Conservation (phyloP, 2,329 filamentous ascomycete species). For the Stemphylium lycopersici region DNA sequence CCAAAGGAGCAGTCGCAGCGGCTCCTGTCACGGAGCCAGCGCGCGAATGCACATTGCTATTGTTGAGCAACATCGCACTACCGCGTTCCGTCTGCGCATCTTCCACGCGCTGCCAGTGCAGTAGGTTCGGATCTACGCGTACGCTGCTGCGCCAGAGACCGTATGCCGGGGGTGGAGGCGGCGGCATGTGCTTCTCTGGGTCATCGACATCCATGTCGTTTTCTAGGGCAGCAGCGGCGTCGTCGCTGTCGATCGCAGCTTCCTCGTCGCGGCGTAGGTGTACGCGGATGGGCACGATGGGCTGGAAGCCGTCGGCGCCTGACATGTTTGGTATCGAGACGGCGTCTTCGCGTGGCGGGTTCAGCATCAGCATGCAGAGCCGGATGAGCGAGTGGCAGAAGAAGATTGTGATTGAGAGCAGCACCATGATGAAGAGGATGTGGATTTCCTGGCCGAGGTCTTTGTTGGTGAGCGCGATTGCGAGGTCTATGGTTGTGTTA, state of each 20-base stretch:
- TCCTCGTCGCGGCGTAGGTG: conserved; percentile 78
- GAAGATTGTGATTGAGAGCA: conserved; percentile 75
- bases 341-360: conserved; percentile 42
- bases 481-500: conserved; percentile 64
- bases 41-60: not conserved
- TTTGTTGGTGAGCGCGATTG: conserved; percentile 70
- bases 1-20: not conserved
- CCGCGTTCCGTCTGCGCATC: not conserved
- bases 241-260: conserved; percentile 58
- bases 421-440: conserved; percentile 78
- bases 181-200: conserved; percentile 28
- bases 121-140: conserved; percentile 77
- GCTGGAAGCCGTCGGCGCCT: conserved; percentile 70
- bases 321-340: conserved; percentile 56
- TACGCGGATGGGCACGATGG: conserved; percentile 75
- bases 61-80: conserved; percentile 6
- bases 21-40: conserved; percentile 5
- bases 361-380: conserved; percentile 69
- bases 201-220: conserved; percentile 20
- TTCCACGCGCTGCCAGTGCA: conserved; percentile 76
- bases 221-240: conserved; percentile 45
- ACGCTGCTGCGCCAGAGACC: conserved; percentile 84
- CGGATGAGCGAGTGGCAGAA: conserved; percentile 81
- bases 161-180: conserved; percentile 74
- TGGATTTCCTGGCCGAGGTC: conserved; percentile 74